These are phyloP conservation scores for Trichaptum fuscoviolaceum DNA, from an alignment of 768 basidiomycete genomes.

Conservation along the genomic window DNA sequence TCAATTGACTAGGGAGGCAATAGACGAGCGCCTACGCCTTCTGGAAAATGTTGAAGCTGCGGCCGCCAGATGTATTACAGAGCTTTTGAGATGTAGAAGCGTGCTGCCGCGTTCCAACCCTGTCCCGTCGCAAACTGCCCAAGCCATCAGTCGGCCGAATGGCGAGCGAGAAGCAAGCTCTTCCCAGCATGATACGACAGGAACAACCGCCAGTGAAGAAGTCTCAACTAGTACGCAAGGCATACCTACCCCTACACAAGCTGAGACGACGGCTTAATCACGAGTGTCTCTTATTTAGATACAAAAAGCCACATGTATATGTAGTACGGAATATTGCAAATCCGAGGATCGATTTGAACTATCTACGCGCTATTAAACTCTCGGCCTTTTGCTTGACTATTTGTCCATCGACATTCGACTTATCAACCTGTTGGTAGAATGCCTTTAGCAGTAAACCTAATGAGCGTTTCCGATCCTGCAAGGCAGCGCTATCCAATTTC, in stretches of 20 bases:
- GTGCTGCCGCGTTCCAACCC: conserved; percentile 41
- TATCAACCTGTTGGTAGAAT: conserved; percentile 61
- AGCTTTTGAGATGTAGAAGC: conserved; percentile 71
- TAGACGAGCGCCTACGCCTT: conserved; percentile 78
- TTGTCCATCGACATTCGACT: conserved; percentile 48
- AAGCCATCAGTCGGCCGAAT: not conserved
- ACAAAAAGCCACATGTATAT: not conserved
- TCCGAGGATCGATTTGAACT: not conserved
- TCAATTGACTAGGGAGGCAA: conserved; percentile 65
- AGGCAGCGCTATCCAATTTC: conserved; percentile 20
- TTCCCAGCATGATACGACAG: not conserved
- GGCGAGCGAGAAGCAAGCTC: not conserved
- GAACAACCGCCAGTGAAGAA: not conserved
- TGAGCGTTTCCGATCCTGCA: conserved; percentile 28
- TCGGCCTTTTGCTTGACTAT: conserved; percentile 51
- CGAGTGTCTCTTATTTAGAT: not conserved
- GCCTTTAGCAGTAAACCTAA: conserved; percentile 52
- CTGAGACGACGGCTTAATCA: not conserved
- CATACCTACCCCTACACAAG: not conserved
- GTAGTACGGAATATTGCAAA: not conserved
- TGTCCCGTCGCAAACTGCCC: not conserved
- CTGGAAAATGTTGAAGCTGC: conserved; percentile 73
- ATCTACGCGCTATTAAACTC: conserved; percentile 25
- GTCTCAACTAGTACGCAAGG: not conserved
- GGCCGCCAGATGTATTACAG: conserved; percentile 71